phyloP scores from a whole-genome alignment of 108 stramenopile species.

The Cyclostephanos invisitatus region DNA sequence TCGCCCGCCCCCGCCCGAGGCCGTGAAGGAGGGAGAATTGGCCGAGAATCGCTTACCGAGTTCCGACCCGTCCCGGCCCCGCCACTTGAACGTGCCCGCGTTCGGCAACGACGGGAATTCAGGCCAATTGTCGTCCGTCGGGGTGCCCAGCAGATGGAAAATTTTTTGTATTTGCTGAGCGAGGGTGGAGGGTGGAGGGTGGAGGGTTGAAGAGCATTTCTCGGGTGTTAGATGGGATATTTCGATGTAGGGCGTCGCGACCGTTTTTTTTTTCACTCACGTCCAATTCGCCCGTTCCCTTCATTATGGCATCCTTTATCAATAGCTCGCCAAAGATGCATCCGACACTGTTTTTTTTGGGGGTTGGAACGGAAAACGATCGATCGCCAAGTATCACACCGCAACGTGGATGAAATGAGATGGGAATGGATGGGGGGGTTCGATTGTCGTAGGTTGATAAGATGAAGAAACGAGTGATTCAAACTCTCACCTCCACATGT shows the following conservation, averaged over 20 bases:
- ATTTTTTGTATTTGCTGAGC: constrained; percentile 89
- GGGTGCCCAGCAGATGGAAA: constrained; percentile 87
- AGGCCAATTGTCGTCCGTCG: constrained; percentile 83
- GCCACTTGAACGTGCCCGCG: constrained; percentile 81
- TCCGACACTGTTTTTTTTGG: constrained; percentile 59
- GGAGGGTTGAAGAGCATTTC: background rate
- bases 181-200: background rate
- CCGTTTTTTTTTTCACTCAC: too few species aligned
- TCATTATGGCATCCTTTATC: constrained; percentile 85
- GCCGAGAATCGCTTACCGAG: constrained; percentile 69
- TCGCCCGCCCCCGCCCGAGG: constrained; percentile 45
- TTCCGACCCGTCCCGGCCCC: constrained; percentile 42
- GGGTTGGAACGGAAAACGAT: background rate
- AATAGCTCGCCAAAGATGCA: constrained; percentile 98
- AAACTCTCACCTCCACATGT: constrained; percentile 88
- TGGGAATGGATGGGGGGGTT: background rate
- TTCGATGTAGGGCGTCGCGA: too few species aligned
- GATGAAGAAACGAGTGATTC: background rate
- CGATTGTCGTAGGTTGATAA: too few species aligned
- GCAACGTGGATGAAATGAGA: background rate
- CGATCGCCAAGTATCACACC: background rate
- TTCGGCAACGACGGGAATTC: constrained; percentile 68
- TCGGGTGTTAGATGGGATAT: too few species aligned
- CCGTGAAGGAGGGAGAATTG: constrained; percentile 61
- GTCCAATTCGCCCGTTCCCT: constrained; percentile 94